Evolutionary conservation across 192 early-diverging fungal genomes (phyloP).

Genomic region (Jimgerdemannia flammicorona): DNA sequence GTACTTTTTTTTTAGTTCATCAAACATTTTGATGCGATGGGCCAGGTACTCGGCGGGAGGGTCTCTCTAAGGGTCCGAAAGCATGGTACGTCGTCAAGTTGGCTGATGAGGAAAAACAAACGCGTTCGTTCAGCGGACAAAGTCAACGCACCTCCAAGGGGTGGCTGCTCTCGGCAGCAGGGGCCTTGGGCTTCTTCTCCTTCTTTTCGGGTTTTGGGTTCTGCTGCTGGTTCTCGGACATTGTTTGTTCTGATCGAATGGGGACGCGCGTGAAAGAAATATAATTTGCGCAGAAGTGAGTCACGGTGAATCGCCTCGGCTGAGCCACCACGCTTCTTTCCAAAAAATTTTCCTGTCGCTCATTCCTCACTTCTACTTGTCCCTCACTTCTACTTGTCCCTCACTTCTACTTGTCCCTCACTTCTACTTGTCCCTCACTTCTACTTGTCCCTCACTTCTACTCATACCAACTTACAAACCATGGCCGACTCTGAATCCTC

Average conservation of each 20-base stretch:
- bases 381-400: background rate
- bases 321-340: background rate
- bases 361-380: too few relatives aligned
- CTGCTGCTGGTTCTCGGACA: background rate
- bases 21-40: conserved; percentile 80
- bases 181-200: conserved; percentile 42
- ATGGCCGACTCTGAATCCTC: background rate
- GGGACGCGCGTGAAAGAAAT: too few relatives aligned
- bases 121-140: too few relatives aligned
- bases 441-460: background rate
- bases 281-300: too few relatives aligned
- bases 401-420: background rate
- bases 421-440: background rate
- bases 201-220: conserved; percentile 36
- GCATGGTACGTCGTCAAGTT: too few relatives aligned
- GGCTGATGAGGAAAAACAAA: too few relatives aligned
- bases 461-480: background rate
- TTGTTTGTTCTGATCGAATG: too few relatives aligned
- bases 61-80: too few relatives aligned
- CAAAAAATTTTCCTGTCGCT: background rate
- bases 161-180: conserved; percentile 28
- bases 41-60: conserved; percentile 74
- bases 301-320: too few relatives aligned
- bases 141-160: conserved; percentile 31
- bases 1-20: conserved; percentile 60